Evolutionary conservation across 768 basidiomycete genomes (phyloP).

Genomic region (Collybiopsis confluens): DNA sequence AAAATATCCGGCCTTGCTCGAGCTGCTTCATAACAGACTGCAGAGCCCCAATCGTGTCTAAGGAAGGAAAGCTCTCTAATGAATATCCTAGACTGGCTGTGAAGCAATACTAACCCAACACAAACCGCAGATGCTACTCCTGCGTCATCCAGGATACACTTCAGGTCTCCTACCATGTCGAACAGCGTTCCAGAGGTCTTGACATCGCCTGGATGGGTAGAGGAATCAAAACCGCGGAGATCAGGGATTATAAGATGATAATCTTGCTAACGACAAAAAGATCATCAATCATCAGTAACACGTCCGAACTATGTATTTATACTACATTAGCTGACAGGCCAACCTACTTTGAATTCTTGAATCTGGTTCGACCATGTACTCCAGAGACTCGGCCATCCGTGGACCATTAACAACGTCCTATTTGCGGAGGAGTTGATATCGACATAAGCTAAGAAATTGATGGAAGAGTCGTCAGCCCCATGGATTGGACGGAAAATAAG

Average conservation of each 20-base stretch:
- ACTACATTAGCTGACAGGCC: too few relatives aligned
- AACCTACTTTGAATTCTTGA: slow-evolving; percentile 51
- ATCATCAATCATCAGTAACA: not conserved
- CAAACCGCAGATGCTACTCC: too few relatives aligned
- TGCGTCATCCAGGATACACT: slow-evolving; percentile 6
- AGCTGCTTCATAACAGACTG: slow-evolving; percentile 64
- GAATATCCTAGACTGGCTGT: not conserved
- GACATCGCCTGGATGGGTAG: slow-evolving; percentile 23
- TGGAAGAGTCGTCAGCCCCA: not conserved
- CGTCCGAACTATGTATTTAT: not conserved
- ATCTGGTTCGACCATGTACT: slow-evolving; percentile 73
- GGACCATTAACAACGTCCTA: slow-evolving; percentile 60
- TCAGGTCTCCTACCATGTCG: slow-evolving; percentile 30
- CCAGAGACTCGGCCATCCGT: slow-evolving; percentile 81
- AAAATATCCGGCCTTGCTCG: slow-evolving; percentile 65
- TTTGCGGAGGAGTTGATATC: slow-evolving; percentile 54
- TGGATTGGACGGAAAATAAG: not conserved
- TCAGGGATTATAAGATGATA: too few relatives aligned
- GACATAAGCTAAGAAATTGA: slow-evolving; percentile 34
- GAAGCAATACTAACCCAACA: too few relatives aligned
- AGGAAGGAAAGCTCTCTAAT: not conserved
- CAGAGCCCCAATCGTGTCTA: slow-evolving; percentile 77
- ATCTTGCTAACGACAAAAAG: slow-evolving; percentile 24
- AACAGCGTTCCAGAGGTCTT: too few relatives aligned
- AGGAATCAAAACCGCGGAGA: slow-evolving; percentile 63